Percentiles rank a stretch among this genome's conserved stretches.
Conservation (phyloP, 1,284 basidiomycete genomes). For the Marasmius fiardii region DNA sequence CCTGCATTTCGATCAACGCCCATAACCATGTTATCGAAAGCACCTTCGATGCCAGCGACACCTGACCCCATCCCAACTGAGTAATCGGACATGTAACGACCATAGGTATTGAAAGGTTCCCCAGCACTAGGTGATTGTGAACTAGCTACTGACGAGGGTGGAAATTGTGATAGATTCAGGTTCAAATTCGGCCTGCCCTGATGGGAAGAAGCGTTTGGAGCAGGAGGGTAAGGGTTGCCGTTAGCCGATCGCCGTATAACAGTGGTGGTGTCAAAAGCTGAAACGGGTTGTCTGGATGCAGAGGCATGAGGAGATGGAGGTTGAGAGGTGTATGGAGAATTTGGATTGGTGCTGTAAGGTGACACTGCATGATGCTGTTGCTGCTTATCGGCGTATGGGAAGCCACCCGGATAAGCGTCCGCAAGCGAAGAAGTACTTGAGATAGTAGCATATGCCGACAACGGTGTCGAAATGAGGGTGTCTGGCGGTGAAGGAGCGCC, state of each 20-base stretch:
- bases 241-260: constrained; percentile 7
- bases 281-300: constrained; percentile 6
- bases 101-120: constrained; percentile 49
- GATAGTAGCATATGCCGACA: constrained; percentile 31
- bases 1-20: constrained; percentile 7
- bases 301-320: constrained; percentile 29
- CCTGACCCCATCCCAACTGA: constrained; percentile 50
- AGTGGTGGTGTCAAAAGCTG: constrained; percentile 23
- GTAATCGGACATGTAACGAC: constrained; percentile 59
- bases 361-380: not conserved
- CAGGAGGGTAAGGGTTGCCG: not conserved
- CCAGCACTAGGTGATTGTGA: constrained; percentile 29
- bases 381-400: constrained; percentile 4
- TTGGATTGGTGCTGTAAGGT: constrained; percentile 7
- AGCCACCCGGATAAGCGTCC: constrained; percentile 14
- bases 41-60: constrained; percentile 31
- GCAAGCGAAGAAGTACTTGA: constrained; percentile 8
- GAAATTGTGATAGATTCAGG: constrained; percentile 22
- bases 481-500: constrained; percentile 36
- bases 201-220: not conserved
- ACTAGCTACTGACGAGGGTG: constrained; percentile 22
- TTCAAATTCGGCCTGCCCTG: constrained; percentile 15
- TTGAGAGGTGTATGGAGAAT: constrained; percentile 30
- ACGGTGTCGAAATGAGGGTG: constrained; percentile 46
- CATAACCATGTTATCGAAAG: constrained; percentile 19